These are phyloP conservation scores for Mucor racemosus DNA, from an alignment of 371 early-diverging fungal genomes.

Conservation along the genomic window DNA sequence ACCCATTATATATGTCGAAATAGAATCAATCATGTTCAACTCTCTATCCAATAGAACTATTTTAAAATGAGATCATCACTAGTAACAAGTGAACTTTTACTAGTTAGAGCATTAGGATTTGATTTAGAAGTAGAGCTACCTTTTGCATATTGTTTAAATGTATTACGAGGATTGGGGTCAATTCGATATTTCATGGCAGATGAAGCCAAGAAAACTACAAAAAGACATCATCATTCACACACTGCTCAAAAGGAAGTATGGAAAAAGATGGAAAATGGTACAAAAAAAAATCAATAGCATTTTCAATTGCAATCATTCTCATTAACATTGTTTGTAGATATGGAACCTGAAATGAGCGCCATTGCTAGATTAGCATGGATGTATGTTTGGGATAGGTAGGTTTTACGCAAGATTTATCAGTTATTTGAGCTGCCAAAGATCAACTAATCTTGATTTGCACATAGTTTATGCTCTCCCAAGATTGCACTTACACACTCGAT, in stretches of 20 bases:
- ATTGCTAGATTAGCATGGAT: slow-evolving; percentile 51
- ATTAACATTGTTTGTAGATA: slow-evolving; percentile 25
- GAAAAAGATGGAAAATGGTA: slow-evolving; percentile 45
- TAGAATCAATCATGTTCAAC: too few species aligned
- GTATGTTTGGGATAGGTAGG: slow-evolving; percentile 51
- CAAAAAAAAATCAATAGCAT: not conserved
- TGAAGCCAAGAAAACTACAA: slow-evolving; percentile 21
- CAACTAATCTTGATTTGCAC: not conserved
- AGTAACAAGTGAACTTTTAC: slow-evolving; percentile 48
- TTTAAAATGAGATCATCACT: slow-evolving; percentile 52
- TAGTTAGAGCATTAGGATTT: slow-evolving; percentile 52
- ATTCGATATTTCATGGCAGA: slow-evolving; percentile 36
- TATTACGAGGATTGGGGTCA: slow-evolving; percentile 45
- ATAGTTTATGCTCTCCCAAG: slow-evolving; percentile 47
- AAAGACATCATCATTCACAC: slow-evolving; percentile 24
- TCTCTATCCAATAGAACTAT: slow-evolving; percentile 25
- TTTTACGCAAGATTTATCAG: not conserved
- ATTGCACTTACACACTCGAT: slow-evolving; percentile 41
- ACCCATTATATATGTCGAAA: too few species aligned
- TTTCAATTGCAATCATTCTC: not conserved
- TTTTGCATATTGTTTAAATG: slow-evolving; percentile 52
- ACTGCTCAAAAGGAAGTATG: slow-evolving; percentile 44
- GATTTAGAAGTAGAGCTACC: slow-evolving; percentile 53
- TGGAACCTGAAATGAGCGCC: slow-evolving; percentile 45
- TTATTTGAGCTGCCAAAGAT: too few species aligned